Base-by-base conservation (phyloP, 2,329 filamentous ascomycete species). In the Scopulariopsis brevicaulis region DNA sequence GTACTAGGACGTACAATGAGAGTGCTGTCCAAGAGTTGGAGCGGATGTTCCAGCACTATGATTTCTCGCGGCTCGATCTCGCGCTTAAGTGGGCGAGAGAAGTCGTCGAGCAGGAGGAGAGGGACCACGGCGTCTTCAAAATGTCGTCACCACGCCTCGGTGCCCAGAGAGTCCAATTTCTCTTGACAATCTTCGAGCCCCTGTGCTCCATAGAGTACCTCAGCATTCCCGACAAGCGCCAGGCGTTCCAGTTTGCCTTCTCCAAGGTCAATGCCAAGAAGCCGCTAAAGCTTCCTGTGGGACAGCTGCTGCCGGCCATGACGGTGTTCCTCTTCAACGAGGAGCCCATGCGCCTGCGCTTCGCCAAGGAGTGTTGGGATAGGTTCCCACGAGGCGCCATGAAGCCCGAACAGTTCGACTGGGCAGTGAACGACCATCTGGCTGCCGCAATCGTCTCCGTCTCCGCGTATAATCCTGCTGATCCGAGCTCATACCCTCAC, bases 171-270 rank as follows among this genome's bases (percentile, higher is more conserved):
- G 73, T 79, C 1, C 74, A 81, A 32, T 83, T 89, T 7, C 81
- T 95, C 55, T 81, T 94, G 59, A 86, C 90, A 12, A 82, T 97
- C 34, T 96, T 95, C 65, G 93, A 97, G 69, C 86, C 88, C 0
- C 74, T 97, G 56, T 96, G 91, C 69, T 96, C 88, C 69, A 83
- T 91, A 63, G 79, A 87, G 1, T 90, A 95, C 67, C 77, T 96
- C 60, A 78, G 72, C 52, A 64, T 75, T n/a, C 74, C 78, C 1
- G 75, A 77, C 4, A 77, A 77, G 62, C 74, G 78, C 2, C 64
- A 68, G 0, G 68, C 85, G 62, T 96, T 97, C 68, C 88, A 96
- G 67, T 83, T 80, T 63, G 90, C 95, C 12, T 96, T 97, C 69
- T 78, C 83, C 63, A 79, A 90, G 24, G 84, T 95, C 2, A 89